phyloP scores from a whole-genome alignment of 208 protist species.

The Balamuthia mandrillaris region DNA sequence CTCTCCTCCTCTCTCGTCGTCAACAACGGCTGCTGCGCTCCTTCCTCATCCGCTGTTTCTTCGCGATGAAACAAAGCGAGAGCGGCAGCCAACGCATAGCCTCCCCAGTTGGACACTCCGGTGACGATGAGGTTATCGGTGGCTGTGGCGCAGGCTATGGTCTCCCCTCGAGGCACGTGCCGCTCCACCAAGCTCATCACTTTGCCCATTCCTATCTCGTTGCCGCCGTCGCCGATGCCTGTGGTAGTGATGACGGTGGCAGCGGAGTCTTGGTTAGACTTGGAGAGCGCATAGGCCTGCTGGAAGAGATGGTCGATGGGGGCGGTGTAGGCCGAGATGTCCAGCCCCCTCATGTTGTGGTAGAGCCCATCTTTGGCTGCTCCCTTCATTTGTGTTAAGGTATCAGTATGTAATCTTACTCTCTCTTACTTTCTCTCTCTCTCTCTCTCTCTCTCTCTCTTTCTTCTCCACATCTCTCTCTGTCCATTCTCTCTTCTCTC shows the following conservation, averaged over 20 bases:
- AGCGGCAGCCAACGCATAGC: constrained; percentile 31
- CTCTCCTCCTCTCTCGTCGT: constrained; percentile 1
- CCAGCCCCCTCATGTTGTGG: constrained; percentile 27
- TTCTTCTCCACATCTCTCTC: no score
- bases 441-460: no score
- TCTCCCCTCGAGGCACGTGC: not conserved
- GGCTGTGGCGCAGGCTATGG: not conserved
- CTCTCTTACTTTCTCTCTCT: no score
- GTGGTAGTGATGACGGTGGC: not conserved
- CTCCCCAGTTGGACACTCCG: constrained; percentile 37
- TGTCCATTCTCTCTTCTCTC: no score
- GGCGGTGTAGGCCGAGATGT: constrained; percentile 16
- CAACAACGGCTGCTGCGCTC: not conserved
- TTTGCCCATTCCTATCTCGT: constrained; percentile 41
- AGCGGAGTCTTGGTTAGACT: no score
- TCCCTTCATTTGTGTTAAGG: not conserved
- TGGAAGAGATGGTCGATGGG: constrained; percentile 31
- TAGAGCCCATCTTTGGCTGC: constrained; percentile 1
- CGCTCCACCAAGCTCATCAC: not conserved
- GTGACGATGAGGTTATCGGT: constrained; percentile 9
- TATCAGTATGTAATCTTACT: no score
- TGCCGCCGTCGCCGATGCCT: constrained; percentile 37
- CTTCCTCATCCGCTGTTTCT: not conserved
- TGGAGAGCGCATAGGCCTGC: no score
- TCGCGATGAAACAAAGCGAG: not conserved